phyloP scores from a whole-genome alignment of 1,284 basidiomycete species.

The Tausonia pullulans region DNA sequence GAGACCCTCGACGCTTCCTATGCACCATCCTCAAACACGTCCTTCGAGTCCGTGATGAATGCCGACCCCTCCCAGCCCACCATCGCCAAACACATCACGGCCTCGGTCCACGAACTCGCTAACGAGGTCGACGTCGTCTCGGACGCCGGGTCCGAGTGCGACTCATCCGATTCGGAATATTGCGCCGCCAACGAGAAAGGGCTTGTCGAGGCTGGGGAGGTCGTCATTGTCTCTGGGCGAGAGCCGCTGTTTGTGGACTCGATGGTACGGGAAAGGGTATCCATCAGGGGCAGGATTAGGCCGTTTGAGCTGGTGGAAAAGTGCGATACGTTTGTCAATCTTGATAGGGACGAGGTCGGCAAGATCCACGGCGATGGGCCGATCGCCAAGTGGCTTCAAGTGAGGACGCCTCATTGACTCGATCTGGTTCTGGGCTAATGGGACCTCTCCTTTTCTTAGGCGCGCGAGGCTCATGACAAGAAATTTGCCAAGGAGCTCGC shows the following conservation, averaged over 20 bases:
- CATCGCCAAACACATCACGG: conserved; percentile 24
- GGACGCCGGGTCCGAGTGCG: conserved; percentile 25
- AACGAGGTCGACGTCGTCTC: conserved; percentile 22
- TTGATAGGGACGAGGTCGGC: conserved; percentile 26
- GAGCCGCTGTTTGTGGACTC: conserved; percentile 32
- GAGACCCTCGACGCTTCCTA: neutral
- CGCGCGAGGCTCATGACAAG: neutral
- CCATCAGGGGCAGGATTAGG: conserved; percentile 61
- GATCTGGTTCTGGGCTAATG: conserved; percentile 15
- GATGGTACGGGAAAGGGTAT: conserved; percentile 80
- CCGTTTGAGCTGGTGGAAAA: conserved; percentile 60
- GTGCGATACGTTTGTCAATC: conserved; percentile 26
- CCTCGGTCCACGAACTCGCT: conserved; percentile 21
- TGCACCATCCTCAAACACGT: neutral
- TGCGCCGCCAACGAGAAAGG: conserved; percentile 13
- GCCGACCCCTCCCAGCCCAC: neutral
- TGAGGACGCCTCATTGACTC: neutral
- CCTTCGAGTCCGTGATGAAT: neutral
- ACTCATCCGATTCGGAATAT: conserved; percentile 21
- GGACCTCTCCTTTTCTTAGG: conserved; percentile 12
- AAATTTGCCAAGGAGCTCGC: conserved; percentile 26
- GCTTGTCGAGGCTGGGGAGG: conserved; percentile 14
- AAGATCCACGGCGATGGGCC: conserved; percentile 29
- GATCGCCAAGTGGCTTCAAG: conserved; percentile 29
- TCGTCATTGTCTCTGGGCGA: conserved; percentile 28